Percentiles rank a stretch among this genome's conserved stretches.
These are phyloP conservation scores for Epichloe aotearoae DNA, from an alignment of 2,329 filamentous ascomycete genomes.

Conservation along the genomic window DNA sequence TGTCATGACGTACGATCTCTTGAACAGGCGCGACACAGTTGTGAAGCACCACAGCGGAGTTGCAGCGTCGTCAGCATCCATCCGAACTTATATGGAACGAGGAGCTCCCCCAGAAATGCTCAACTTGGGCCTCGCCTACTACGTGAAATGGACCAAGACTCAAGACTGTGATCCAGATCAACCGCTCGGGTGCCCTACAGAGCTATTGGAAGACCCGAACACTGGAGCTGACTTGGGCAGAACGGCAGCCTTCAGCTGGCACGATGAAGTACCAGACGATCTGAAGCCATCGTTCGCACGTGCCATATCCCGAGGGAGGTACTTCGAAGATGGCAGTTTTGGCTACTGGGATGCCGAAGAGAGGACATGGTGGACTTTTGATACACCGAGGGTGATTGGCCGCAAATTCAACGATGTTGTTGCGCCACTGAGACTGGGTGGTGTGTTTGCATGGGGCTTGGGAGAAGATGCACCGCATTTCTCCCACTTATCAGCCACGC, in stretches of 20 bases:
- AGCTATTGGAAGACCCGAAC: conserved; percentile 41
- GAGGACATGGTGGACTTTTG: conserved; percentile 61
- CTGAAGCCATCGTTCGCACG: conserved; percentile 43
- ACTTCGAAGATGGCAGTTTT: conserved; percentile 48
- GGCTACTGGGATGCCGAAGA: conserved; percentile 52
- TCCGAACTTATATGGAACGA: conserved; percentile 46
- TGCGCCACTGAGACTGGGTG: conserved; percentile 42
- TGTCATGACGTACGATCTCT: conserved; percentile 55
- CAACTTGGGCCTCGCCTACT: conserved; percentile 54
- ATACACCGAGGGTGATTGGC: conserved; percentile 46
- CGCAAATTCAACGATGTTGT: conserved; percentile 51
- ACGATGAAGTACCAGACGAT: conserved; percentile 38
- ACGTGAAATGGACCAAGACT: conserved; percentile 52
- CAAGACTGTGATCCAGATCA: conserved; percentile 25
- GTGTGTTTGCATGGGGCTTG: conserved; percentile 64
- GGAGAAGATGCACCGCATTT: conserved; percentile 48
- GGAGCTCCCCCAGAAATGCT: conserved; percentile 38
- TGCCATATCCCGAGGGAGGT: conserved; percentile 37
- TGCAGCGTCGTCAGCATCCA: conserved; percentile 34
- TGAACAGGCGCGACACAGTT: conserved; percentile 52
- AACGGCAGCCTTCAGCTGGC: conserved; percentile 47
- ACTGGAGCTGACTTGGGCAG: conserved; percentile 45
- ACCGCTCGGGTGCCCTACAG: conserved; percentile 41
- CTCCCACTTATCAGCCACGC: conserved; percentile 24
- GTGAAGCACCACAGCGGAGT: conserved; percentile 57